Conservation (phyloP, 805 yeast species). For the Crinitomyces ghanaensis region DNA sequence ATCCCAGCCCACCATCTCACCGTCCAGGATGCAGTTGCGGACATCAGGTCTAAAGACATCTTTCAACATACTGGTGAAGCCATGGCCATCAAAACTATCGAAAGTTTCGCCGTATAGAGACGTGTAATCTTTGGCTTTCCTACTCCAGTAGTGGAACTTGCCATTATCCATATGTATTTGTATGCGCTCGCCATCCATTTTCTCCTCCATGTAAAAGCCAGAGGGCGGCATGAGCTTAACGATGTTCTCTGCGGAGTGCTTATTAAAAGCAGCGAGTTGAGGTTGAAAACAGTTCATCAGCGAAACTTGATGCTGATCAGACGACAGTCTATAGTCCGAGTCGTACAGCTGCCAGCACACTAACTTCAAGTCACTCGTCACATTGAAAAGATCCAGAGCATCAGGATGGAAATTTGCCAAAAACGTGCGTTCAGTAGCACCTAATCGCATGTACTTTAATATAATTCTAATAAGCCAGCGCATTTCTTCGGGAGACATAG, state of each 20-base stretch:
- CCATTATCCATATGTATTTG: constrained; percentile 57
- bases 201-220: constrained; percentile 73
- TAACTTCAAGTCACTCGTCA: constrained; percentile 50
- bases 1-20: constrained; percentile 91
- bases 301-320: constrained; percentile 31
- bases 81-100: constrained; percentile 32
- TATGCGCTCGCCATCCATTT: constrained; percentile 87
- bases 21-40: constrained; percentile 50
- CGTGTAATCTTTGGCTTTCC: constrained; percentile 67
- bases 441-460: constrained; percentile 37
- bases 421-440: constrained; percentile 48
- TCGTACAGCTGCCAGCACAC: constrained; percentile 51
- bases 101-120: constrained; percentile 49
- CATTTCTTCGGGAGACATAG: constrained; percentile 50
- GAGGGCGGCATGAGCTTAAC: constrained; percentile 33
- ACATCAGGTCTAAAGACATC: constrained; percentile 25
- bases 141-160: constrained; percentile 41
- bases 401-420: constrained; percentile 68
- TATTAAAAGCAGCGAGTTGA: constrained; percentile 54
- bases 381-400: constrained; percentile 50
- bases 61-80: constrained; percentile 43
- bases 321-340: constrained; percentile 33
- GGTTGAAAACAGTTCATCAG: constrained; percentile 58
- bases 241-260: constrained; percentile 38
- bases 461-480: constrained; percentile 59